Evolutionary conservation across 106 monocot species (phyloP), one percentile per base, ranked within the genome.

Genomic region (Apostasia shenzhenica): DNA sequence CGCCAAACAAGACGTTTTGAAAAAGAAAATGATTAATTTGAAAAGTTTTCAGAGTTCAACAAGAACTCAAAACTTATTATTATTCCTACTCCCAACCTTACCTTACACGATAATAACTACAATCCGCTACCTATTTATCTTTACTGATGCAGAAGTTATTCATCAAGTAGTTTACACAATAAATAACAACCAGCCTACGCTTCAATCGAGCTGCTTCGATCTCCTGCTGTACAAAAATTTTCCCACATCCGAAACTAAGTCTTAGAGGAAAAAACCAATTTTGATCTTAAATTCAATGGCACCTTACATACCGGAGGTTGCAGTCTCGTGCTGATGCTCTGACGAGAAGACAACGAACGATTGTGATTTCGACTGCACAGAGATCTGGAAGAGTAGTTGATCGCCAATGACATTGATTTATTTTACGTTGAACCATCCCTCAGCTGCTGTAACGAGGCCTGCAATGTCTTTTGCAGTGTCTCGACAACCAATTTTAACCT

Each of bases 401-500:
- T n/a, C 40, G 6, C 37, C 37, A 1, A 6, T 2, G 26, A 50
- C 6, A 50, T 50, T 8, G 4, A 4, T 42, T 8, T 3, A 14
- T 2, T 51, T 68, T 65, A 85, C 37, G 70, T 82, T 69, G 83
- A 50, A 50, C 81, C 85, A 74, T 93, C 90, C 68, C 81, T 87
- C 45, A 85, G 72, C 72, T 93, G 99, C 78, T 99, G 99, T 65
- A 99, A 64, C 5, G 62, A 73, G 14, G 53, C 38, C 64, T 99
- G 99, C 61, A 99, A 54, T 41, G 79, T 60, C 77, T 77, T 83
- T 45, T 93, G 99, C 66, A 99, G 8, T 6, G 53, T 61, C 70
- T 99, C 93, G 8, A 90, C 99, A 66, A 85, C 83, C 41, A 88
- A 63, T 70, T 73, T 93, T 53, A 99, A 59, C 70, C 87, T 82